Base-by-base conservation (phyloP, 306 rosid genomes). In the Malus asiatica region DNA sequence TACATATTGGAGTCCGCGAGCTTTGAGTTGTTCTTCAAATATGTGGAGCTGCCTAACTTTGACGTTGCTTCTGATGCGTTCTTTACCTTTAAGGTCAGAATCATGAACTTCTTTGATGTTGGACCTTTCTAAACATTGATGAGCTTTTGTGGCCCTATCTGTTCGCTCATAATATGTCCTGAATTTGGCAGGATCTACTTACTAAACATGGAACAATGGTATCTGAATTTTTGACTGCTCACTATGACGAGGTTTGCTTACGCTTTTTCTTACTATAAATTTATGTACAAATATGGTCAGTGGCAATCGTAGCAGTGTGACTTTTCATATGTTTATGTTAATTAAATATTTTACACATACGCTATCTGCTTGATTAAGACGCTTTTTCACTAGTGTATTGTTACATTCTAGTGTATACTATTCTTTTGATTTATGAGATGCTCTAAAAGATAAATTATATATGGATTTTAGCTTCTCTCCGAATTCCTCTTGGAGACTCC, bases 51-150 rank as follows among this genome's bases (percentile, higher is more conserved):
- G 81, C 97, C 96, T 46, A 90, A 77, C 87, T 92, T 95, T 78
- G 99, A 95, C 80, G 92, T 90, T 78, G 93, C 99, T 70, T 90
- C 97, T 55, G 97, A 95, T 82, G 99, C 99, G 20, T 95, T 92
- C 86, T 90, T 96, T 71, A 95, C 99, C 51, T 95, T 95, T 77
- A 92, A 95, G 99, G 99, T 92, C 52, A 72, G 87, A 80, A 68
- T 74, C 69, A 44, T 18, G 51, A 61, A 57, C 74, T 65, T 30
- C 67, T 62, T 33, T 33, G 29, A n/a, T 48, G 46, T 60, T 55
- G 18, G 75, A 44, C 57, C 77, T 35, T 60, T 20, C 14, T 62
- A 74, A 63, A 22, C n/a, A 8, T 51, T 73, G 63, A 63, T 82
- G 40, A 63, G 69, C 73, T 46, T 80, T 81, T 44, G 52, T 78